Evolutionary conservation across 768 basidiomycete genomes (phyloP).

Genomic region (Suillus bovinus): DNA sequence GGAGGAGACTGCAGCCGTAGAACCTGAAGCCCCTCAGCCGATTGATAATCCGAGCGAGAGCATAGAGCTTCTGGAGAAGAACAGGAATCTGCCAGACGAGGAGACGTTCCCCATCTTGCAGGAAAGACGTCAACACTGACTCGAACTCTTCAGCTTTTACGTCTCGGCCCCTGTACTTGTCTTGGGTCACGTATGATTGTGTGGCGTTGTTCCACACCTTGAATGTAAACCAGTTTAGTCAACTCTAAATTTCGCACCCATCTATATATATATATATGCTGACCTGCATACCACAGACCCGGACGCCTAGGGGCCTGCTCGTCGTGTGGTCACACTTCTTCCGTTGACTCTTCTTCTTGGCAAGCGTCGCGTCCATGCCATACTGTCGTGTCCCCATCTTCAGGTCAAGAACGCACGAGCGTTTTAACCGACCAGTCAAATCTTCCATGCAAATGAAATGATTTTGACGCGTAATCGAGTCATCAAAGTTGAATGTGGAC

Average conservation of each 20-base stretch:
- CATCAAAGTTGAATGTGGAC: constrained; percentile 40
- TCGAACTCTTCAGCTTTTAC: constrained; percentile 85
- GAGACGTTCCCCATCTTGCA: constrained; percentile 80
- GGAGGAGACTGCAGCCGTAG: constrained; percentile 94
- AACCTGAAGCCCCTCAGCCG: constrained; percentile 95
- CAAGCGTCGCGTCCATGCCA: constrained; percentile 88
- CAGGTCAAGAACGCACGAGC: constrained; percentile 93
- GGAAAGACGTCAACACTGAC: constrained; percentile 77
- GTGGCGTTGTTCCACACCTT: constrained; percentile 93
- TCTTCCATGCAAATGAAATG: constrained; percentile 99
- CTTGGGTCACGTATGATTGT: constrained; percentile 85
- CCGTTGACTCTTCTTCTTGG: constrained; percentile 97
- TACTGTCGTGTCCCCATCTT: constrained; percentile 99
- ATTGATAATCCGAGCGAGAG: constrained; percentile 88
- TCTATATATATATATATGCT: constrained; percentile 32
- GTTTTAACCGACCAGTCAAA: constrained; percentile 87
- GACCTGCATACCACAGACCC: constrained; percentile 99
- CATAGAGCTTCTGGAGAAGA: constrained; percentile 88
- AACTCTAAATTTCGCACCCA: not conserved
- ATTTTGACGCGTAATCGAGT: constrained; percentile 79
- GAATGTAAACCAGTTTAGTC: constrained; percentile 12
- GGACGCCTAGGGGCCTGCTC: constrained; percentile 84
- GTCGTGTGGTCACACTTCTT: constrained; percentile 98
- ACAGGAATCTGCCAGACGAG: constrained; percentile 91
- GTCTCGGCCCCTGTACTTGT: constrained; percentile 96